Evolutionary conservation across 2,329 filamentous ascomycete genomes (phyloP).

Genomic region (Hymenoscyphus occultus): DNA sequence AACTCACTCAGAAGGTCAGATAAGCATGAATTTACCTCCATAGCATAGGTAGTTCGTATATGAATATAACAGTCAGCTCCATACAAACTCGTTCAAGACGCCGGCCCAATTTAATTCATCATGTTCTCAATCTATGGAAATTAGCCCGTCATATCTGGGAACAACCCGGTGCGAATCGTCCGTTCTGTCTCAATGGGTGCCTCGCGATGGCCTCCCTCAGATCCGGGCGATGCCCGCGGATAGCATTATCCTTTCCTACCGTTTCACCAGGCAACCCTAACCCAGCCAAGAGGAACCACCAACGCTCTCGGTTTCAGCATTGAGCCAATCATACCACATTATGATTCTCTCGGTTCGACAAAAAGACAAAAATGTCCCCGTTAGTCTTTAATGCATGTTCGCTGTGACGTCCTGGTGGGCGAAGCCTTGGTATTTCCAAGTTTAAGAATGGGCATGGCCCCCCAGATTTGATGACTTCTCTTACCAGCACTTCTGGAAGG

Average conservation of each 20-base stretch:
- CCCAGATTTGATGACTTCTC: background rate
- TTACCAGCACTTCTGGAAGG: background rate
- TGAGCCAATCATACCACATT: background rate
- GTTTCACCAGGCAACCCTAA: background rate
- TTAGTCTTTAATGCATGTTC: background rate
- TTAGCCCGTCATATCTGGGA: background rate
- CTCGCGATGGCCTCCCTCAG: background rate
- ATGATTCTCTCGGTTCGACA: background rate
- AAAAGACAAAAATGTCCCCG: background rate
- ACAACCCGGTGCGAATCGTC: background rate
- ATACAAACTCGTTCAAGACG: too few species aligned
- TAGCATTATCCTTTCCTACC: background rate
- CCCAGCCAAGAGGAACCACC: background rate
- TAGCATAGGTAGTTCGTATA: too few species aligned
- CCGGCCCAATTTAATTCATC: too few species aligned
- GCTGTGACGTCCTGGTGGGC: background rate
- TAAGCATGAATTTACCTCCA: background rate
- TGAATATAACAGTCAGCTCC: too few species aligned
- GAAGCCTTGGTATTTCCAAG: background rate
- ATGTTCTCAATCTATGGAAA: background rate
- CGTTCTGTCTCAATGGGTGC: background rate
- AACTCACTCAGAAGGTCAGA: background rate
- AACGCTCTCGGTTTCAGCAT: background rate
- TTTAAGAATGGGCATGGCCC: constrained; percentile 2
- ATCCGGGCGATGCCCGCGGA: background rate